Evolutionary conservation across 768 basidiomycete species (phyloP).

Genomic region (Mycena venus): DNA sequence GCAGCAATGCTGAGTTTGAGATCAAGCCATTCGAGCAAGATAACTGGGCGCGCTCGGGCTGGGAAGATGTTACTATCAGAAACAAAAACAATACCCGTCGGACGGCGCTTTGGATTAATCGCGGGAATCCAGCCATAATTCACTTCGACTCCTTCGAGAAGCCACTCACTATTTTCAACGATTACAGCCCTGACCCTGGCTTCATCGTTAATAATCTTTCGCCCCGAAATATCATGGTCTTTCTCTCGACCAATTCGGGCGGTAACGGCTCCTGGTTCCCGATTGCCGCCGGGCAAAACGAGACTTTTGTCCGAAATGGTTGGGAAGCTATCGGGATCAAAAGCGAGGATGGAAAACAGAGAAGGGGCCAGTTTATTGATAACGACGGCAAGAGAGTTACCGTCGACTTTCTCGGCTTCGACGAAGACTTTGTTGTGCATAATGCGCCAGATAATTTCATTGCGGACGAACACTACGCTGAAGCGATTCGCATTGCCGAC

Average conservation of each 20-base stretch:
- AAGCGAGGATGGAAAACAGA: slow-evolving; percentile 19
- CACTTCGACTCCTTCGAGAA: slow-evolving; percentile 32
- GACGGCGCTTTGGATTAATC: slow-evolving; percentile 28
- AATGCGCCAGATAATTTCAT: slow-evolving; percentile 26
- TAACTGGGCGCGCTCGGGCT: slow-evolving; percentile 15
- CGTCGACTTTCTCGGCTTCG: slow-evolving; percentile 31
- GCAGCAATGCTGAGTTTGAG: not conserved
- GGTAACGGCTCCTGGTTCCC: slow-evolving; percentile 4
- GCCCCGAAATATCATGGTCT: slow-evolving; percentile 19
- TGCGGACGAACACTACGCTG: slow-evolving; percentile 25
- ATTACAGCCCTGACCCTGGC: slow-evolving; percentile 27
- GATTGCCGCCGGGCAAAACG: slow-evolving; percentile 15
- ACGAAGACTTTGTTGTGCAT: slow-evolving; percentile 22
- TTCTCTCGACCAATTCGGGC: slow-evolving; percentile 22
- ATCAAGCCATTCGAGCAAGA: slow-evolving; percentile 24
- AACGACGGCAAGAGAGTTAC: slow-evolving; percentile 4
- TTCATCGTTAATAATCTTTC: slow-evolving; percentile 30
- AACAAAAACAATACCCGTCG: slow-evolving; percentile 15
- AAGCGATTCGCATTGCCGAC: slow-evolving; percentile 30
- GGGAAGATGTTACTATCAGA: slow-evolving; percentile 29
- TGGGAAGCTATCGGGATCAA: slow-evolving; percentile 31
- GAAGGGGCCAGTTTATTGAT: slow-evolving; percentile 23
- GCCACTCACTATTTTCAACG: slow-evolving; percentile 28
- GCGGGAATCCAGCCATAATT: slow-evolving; percentile 17
- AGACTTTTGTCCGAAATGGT: not conserved